phyloP scores from a whole-genome alignment of 768 basidiomycete genomes.

The Kwoniella dejecticola region DNA sequence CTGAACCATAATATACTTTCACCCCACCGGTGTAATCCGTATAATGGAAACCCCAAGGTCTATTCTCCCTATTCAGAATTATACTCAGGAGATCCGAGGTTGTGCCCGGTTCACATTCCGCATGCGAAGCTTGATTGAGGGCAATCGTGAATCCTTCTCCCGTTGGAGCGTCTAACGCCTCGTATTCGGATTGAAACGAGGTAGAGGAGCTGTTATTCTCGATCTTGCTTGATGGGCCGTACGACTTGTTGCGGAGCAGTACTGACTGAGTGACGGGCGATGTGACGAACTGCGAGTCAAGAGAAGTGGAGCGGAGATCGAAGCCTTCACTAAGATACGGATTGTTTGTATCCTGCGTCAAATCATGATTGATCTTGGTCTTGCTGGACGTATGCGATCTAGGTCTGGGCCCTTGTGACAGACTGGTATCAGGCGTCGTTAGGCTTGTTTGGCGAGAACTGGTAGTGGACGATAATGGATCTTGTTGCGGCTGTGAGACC shows the following conservation, averaged over 20 bases:
- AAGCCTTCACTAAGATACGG: neutral
- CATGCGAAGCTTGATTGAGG: conserved; percentile 88
- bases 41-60: conserved; percentile 90
- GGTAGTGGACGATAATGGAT: no score
- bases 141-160: conserved; percentile 69
- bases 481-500: no score
- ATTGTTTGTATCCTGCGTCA: neutral
- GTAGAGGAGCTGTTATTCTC: neutral
- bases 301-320: neutral
- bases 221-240: neutral
- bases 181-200: neutral
- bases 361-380: no score
- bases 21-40: conserved; percentile 72
- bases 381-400: no score
- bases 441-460: no score
- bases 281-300: no score
- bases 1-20: conserved; percentile 88
- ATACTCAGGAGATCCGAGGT: conserved; percentile 90
- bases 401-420: no score
- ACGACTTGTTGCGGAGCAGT: neutral
- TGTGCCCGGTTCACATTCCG: conserved; percentile 87
- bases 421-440: no score
- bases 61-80: conserved; percentile 70
- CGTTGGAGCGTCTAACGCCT: conserved; percentile 4
- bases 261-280: no score